Conservation (phyloP, 768 basidiomycete species). For the Termitomyces sp. region DNA sequence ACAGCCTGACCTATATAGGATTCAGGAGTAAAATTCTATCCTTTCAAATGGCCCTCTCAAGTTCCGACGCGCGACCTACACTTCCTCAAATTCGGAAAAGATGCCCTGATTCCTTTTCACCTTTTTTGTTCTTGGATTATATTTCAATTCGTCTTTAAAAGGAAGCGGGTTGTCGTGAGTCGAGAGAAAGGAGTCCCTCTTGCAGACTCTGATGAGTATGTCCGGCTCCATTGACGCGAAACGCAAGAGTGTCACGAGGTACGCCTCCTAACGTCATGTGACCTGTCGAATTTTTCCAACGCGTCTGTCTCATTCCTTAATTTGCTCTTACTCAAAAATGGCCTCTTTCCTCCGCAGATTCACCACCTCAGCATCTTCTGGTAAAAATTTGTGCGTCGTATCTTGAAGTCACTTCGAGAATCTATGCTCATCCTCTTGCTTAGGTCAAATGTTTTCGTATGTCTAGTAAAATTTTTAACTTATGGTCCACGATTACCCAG, state of each 20-base stretch:
- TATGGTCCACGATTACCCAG: neutral
- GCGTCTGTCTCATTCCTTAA: neutral
- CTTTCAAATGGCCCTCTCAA: neutral
- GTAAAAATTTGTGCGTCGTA: slow-evolving; percentile 29
- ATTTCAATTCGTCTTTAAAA: neutral
- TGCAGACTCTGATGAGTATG: no score
- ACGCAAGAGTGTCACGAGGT: slow-evolving; percentile 5
- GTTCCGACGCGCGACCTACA: neutral
- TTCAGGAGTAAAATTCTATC: no score
- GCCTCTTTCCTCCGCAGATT: slow-evolving; percentile 47
- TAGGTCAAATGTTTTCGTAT: slow-evolving; percentile 36
- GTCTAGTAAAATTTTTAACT: neutral
- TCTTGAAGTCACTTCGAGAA: slow-evolving; percentile 9
- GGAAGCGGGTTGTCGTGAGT: neutral
- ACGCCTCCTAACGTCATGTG: slow-evolving; percentile 11
- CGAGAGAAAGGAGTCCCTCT: neutral
- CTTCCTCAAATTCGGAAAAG: neutral
- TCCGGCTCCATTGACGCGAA: slow-evolving; percentile 1
- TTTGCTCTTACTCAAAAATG: slow-evolving; percentile 25
- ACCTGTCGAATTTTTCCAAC: slow-evolving; percentile 4
- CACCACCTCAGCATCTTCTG: slow-evolving; percentile 38
- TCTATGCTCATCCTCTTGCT: slow-evolving; percentile 4
- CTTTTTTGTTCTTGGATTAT: neutral
- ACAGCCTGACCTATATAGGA: no score
- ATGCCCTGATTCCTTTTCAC: neutral